Evolutionary conservation across 352 stramenopile genomes (phyloP).

Genomic region (Phytophthora tentaculata): DNA sequence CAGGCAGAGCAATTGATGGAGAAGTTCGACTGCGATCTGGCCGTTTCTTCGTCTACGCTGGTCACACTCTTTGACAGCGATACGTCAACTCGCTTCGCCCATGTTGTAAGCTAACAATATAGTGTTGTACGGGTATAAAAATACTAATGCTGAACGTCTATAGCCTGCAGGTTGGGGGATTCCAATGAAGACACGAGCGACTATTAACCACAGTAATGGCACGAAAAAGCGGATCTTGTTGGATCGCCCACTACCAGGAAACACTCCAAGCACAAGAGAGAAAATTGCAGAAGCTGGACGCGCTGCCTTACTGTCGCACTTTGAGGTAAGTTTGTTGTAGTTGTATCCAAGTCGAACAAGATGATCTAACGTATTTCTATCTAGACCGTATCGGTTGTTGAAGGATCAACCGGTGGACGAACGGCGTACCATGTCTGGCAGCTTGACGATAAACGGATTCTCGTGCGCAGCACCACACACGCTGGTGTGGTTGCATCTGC

Average conservation of each 20-base stretch:
- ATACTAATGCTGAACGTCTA: conserved; percentile 7
- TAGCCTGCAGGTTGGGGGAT: conserved; percentile 58
- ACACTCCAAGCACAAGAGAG: conserved; percentile 36
- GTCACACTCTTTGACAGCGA: conserved; percentile 73
- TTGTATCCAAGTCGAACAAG: background rate
- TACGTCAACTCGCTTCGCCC: conserved; percentile 32
- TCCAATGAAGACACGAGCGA: conserved; percentile 60
- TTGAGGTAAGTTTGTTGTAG: conserved; percentile 34
- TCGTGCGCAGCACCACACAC: conserved; percentile 64
- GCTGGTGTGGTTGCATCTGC: conserved; percentile 6
- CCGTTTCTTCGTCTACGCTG: conserved; percentile 73
- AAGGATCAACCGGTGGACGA: conserved; percentile 31
- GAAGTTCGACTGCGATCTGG: conserved; percentile 71
- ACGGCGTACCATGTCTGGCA: conserved; percentile 76
- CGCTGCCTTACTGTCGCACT: conserved; percentile 28
- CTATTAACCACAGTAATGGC: conserved; percentile 30
- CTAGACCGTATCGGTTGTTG: conserved; percentile 27
- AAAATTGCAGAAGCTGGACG: conserved; percentile 39
- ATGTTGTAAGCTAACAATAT: conserved; percentile 24
- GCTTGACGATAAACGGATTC: conserved; percentile 55
- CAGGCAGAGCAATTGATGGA: conserved; percentile 69
- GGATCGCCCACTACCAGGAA: conserved; percentile 48
- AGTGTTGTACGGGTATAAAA: background rate
- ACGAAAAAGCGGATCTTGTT: conserved; percentile 65
- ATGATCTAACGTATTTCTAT: conserved; percentile 5